Percentiles rank a stretch among this genome's conserved stretches.
Evolutionary conservation across 441 rosid genomes (phyloP).

Genomic region (Erodium texanum): DNA sequence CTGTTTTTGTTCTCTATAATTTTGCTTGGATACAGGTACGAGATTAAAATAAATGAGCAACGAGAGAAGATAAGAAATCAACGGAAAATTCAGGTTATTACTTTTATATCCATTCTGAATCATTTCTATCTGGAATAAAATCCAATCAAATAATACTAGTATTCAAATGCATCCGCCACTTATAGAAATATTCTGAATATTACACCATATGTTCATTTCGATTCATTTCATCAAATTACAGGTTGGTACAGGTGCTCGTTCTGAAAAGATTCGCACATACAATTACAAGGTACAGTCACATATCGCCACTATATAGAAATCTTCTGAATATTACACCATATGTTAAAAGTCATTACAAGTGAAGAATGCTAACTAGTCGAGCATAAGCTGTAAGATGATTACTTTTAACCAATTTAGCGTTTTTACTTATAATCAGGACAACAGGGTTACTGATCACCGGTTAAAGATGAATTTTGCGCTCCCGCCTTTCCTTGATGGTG

Average conservation of each 20-base stretch:
- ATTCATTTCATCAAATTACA: slow-evolving; percentile 25
- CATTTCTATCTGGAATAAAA: background rate
- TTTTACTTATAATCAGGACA: slow-evolving; percentile 45
- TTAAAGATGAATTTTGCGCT: slow-evolving; percentile 81
- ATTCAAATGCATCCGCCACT: background rate
- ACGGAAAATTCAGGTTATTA: slow-evolving; percentile 59
- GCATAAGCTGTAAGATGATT: background rate
- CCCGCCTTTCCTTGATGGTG: slow-evolving; percentile 70
- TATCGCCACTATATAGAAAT: background rate
- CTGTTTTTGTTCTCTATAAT: slow-evolving; percentile 11
- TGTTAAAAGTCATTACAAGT: background rate
- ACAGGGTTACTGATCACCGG: slow-evolving; percentile 89
- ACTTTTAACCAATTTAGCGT: too few relatives aligned
- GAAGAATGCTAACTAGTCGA: background rate
- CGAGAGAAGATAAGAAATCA: slow-evolving; percentile 64
- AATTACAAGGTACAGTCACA: slow-evolving; percentile 54
- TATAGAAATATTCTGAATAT: too few relatives aligned
- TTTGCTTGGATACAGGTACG: slow-evolving; percentile 43
- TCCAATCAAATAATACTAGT: background rate
- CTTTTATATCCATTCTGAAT: slow-evolving; percentile 1
- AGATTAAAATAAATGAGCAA: slow-evolving; percentile 86
- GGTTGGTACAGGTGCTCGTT: slow-evolving; percentile 92
- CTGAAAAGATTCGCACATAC: slow-evolving; percentile 90
- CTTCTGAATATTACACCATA: background rate
- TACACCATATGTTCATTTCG: too few relatives aligned